Conservation (phyloP, 2,329 filamentous ascomycete genomes). For the Colletotrichum somersetense region DNA sequence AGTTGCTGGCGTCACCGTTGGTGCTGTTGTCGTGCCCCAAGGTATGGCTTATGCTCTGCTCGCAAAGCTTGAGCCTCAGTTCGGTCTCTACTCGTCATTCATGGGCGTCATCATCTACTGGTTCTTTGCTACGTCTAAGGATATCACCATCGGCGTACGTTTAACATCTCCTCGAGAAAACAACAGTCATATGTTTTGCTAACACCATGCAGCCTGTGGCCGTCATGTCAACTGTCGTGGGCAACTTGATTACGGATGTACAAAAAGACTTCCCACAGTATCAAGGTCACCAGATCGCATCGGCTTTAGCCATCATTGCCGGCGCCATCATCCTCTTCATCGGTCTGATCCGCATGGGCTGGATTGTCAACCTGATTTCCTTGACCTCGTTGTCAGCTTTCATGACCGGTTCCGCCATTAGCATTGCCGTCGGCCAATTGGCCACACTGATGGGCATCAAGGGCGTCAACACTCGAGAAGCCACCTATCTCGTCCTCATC, state of each 20-base stretch:
- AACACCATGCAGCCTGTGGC: conserved; percentile 78
- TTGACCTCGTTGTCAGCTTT: conserved; percentile 92
- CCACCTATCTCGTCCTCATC: conserved; percentile 87
- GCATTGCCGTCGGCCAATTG: conserved; percentile 87
- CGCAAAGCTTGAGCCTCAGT: conserved; percentile 83
- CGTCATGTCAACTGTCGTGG: conserved; percentile 92
- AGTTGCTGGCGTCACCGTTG: conserved; percentile 77
- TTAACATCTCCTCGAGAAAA: conserved; percentile 44
- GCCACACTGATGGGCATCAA: conserved; percentile 84
- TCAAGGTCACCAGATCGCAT: conserved; percentile 77
- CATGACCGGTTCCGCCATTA: conserved; percentile 96
- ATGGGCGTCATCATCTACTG: conserved; percentile 96
- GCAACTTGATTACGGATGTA: conserved; percentile 80
- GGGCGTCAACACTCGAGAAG: conserved; percentile 78
- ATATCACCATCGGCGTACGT: conserved; percentile 94
- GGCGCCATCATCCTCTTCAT: conserved; percentile 83
- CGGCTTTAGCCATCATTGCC: conserved; percentile 80
- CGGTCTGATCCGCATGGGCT: conserved; percentile 84
- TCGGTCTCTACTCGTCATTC: conserved; percentile 93
- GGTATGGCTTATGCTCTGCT: conserved; percentile 95
- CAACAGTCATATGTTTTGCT: conserved; percentile 1
- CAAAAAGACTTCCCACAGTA: conserved; percentile 68
- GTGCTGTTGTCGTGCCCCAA: conserved; percentile 87
- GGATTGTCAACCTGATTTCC: conserved; percentile 94
- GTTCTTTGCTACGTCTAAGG: conserved; percentile 98